phyloP scores from a whole-genome alignment of 1,284 basidiomycete species.

The Rhodofomes roseus region DNA sequence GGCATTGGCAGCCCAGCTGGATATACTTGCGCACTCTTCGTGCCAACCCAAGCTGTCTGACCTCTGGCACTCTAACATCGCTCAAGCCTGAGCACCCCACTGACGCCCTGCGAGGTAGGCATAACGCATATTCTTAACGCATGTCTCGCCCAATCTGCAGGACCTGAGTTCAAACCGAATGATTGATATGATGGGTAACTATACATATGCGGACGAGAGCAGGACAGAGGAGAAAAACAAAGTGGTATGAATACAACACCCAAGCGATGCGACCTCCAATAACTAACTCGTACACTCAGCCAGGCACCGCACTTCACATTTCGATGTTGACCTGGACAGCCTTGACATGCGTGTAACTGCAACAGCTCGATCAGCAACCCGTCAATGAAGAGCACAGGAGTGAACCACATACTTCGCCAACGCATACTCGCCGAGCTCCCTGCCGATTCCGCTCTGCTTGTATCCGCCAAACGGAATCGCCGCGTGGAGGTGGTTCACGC shows the following conservation, averaged over 20 bases:
- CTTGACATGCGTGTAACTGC: constrained; percentile 84
- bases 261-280: not conserved
- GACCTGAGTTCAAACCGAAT: too few species aligned
- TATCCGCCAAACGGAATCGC: constrained; percentile 84
- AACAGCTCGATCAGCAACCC: constrained; percentile 8
- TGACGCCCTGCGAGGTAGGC: too few species aligned
- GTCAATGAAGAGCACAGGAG: not conserved
- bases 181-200: too few species aligned
- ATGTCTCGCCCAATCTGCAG: too few species aligned
- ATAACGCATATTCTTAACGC: too few species aligned
- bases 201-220: not conserved
- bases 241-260: not conserved
- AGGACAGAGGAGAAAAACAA: not conserved
- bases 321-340: constrained; percentile 79
- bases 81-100: too few species aligned
- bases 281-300: not conserved
- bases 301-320: not conserved
- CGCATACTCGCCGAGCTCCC: constrained; percentile 85
- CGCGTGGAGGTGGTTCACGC: constrained; percentile 61
- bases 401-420: constrained; percentile 50
- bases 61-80: too few species aligned
- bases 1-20: too few species aligned
- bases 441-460: constrained; percentile 84
- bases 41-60: too few species aligned
- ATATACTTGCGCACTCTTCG: too few species aligned